A percentile compares a stretch with the other conserved stretches of the same genome.
phyloP scores from a whole-genome alignment of 1,284 basidiomycete genomes.

The Malassezia sp. region DNA sequence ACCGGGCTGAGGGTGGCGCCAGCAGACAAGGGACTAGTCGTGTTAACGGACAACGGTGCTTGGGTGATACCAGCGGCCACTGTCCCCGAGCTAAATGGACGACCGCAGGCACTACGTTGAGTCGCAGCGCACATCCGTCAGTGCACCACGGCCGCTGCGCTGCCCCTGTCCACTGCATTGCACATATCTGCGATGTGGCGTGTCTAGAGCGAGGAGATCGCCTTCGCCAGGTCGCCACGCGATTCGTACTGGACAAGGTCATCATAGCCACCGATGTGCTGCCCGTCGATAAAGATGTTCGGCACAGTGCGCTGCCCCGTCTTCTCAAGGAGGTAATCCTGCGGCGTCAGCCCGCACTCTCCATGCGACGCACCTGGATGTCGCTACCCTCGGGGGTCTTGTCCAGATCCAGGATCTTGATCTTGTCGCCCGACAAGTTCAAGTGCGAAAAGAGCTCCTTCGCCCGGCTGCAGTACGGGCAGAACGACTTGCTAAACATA shows the following conservation, averaged over 20 bases:
- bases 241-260: constrained; percentile 32
- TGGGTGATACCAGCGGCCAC: no score
- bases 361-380: constrained; percentile 25
- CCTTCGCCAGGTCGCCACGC: constrained; percentile 44
- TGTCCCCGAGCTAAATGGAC: no score
- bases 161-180: not conserved
- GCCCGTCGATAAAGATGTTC: constrained; percentile 48
- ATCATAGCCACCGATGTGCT: constrained; percentile 46
- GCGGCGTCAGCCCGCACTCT: not conserved
- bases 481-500: constrained; percentile 48
- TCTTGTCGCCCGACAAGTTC: constrained; percentile 32
- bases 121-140: no score
- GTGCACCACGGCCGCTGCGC: no score
- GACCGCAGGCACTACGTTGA: no score
- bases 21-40: no score
- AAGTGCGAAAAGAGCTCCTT: constrained; percentile 44
- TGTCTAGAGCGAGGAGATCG: constrained; percentile 20
- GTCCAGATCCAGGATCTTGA: constrained; percentile 48
- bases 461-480: constrained; percentile 43
- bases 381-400: constrained; percentile 38
- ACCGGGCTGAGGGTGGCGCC: no score
- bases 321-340: constrained; percentile 47
- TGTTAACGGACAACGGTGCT: no score
- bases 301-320: constrained; percentile 49
- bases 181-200: not conserved